These are phyloP conservation scores for Musa schizocarpa DNA, from an alignment of 176 grass and related monocot genomes.

Conservation along the genomic window DNA sequence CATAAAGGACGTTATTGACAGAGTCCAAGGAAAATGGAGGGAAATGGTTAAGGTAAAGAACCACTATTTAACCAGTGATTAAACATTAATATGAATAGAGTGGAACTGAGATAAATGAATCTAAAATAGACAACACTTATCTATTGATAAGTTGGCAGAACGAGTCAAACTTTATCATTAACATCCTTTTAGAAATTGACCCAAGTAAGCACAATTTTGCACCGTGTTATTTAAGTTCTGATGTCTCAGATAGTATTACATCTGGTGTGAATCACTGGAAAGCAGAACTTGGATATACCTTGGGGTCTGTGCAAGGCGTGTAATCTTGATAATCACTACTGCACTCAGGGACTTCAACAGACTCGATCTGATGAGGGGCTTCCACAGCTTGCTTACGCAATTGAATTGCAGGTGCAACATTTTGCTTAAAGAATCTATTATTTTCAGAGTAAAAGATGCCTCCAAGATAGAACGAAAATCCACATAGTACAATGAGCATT, in stretches of 20 bases:
- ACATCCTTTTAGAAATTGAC: not conserved
- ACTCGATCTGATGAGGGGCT: constrained; percentile 25
- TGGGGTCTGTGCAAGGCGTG: constrained; percentile 89
- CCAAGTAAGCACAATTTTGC: not conserved
- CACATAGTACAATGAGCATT: constrained; percentile 51
- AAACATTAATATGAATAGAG: not conserved
- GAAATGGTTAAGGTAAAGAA: not conserved
- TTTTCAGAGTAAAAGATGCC: constrained; percentile 63
- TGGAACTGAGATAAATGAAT: not conserved
- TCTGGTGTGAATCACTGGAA: not conserved
- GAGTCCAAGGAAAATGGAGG: not conserved
- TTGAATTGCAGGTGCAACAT: constrained; percentile 26
- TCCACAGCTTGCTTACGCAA: constrained; percentile 4
- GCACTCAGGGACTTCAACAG: constrained; percentile 59
- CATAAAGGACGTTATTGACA: not conserved
- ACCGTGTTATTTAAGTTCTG: not conserved
- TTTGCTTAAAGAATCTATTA: constrained; percentile 34
- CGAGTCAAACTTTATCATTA: not conserved
- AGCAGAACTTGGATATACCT: constrained; percentile 25
- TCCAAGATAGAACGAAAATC: constrained; percentile 82
- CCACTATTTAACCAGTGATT: not conserved
- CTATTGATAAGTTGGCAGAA: not conserved
- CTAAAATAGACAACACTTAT: not conserved
- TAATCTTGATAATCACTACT: constrained; percentile 73
- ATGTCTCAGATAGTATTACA: not conserved